Percentiles rank a stretch among this genome's conserved stretches.
Evolutionary conservation across 257 asterid species (phyloP).

Genomic region (Gardenia jasminoides): DNA sequence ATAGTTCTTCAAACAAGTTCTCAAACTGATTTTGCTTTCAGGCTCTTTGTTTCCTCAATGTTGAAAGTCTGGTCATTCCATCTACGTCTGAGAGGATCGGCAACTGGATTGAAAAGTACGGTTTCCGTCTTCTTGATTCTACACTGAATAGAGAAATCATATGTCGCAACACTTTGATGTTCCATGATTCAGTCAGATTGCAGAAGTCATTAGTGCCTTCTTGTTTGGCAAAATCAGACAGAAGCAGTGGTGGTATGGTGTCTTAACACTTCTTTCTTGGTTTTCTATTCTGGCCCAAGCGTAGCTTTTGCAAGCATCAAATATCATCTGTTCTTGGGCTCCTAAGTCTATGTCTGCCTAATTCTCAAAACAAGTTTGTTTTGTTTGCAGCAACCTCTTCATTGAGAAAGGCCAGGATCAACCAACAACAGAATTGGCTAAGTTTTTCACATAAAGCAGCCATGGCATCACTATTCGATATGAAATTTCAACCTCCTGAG

Average conservation of each 20-base stretch:
- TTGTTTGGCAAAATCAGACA: constrained; percentile 14
- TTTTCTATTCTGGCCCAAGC: background rate
- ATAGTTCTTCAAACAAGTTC: background rate
- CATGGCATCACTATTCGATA: constrained; percentile 19
- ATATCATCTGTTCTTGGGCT: background rate
- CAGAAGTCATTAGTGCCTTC: constrained; percentile 35
- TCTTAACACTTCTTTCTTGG: background rate
- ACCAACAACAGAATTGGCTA: background rate
- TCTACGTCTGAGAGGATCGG: constrained; percentile 31
- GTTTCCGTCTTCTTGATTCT: constrained; percentile 22
- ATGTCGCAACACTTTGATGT: constrained; percentile 43
- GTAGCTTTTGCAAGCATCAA: background rate
- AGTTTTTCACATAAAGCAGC: constrained; percentile 3
- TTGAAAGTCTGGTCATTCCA: constrained; percentile 51
- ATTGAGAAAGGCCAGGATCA: background rate
- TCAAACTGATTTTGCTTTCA: constrained; percentile 1
- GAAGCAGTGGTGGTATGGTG: constrained; percentile 3
- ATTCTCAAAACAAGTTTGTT: background rate
- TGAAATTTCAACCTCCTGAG: constrained; percentile 19
- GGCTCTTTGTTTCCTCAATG: constrained; percentile 45
- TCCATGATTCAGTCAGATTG: constrained; percentile 44
- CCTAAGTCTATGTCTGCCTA: background rate
- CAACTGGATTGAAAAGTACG: constrained; percentile 37
- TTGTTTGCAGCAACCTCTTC: constrained; percentile 10
- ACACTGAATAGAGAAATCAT: constrained; percentile 35